phyloP scores from a whole-genome alignment of 1,284 basidiomycete genomes.

The Trichosporon ovoides region DNA sequence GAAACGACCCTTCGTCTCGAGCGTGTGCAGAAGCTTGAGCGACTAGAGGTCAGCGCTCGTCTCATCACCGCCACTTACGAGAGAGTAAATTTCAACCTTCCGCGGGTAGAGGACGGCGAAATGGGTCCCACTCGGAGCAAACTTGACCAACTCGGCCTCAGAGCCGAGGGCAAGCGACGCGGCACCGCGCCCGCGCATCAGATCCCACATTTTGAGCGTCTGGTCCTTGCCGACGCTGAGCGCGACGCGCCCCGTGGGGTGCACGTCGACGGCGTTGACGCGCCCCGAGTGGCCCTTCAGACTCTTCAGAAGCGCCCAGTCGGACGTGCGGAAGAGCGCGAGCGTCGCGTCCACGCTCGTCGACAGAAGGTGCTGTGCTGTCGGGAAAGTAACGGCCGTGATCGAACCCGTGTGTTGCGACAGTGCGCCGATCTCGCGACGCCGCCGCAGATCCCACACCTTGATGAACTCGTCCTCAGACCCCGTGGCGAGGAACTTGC shows the following conservation, averaged over 20 bases:
- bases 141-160: conserved; percentile 82
- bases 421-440: conserved; percentile 87
- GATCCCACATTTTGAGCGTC: conserved; percentile 94
- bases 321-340: conserved; percentile 81
- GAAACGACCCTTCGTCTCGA: conserved; percentile 69
- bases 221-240: conserved; percentile 85
- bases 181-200: conserved; percentile 86
- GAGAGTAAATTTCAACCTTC: conserved; percentile 53
- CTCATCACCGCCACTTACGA: conserved; percentile 22
- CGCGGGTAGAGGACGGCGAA: conserved; percentile 73
- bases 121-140: conserved; percentile 67
- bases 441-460: conserved; percentile 88
- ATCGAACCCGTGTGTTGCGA: conserved; percentile 93
- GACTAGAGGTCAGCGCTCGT: conserved; percentile 51
- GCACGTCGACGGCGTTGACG: conserved; percentile 82
- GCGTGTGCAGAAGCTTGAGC: conserved; percentile 64
- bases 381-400: conserved; percentile 80
- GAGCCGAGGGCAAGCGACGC: conserved; percentile 82
- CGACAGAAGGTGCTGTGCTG: conserved; percentile 79
- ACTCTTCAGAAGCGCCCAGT: conserved; percentile 83
- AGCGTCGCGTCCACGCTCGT: conserved; percentile 86
- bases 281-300: conserved; percentile 90
- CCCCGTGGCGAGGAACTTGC: conserved; percentile 93
- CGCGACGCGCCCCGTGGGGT: conserved; percentile 86
- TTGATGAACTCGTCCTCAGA: conserved; percentile 93